These are phyloP conservation scores for Cryptosporidium tyzzeri DNA, from an alignment of 169 alveolate species.

Conservation along the genomic window DNA sequence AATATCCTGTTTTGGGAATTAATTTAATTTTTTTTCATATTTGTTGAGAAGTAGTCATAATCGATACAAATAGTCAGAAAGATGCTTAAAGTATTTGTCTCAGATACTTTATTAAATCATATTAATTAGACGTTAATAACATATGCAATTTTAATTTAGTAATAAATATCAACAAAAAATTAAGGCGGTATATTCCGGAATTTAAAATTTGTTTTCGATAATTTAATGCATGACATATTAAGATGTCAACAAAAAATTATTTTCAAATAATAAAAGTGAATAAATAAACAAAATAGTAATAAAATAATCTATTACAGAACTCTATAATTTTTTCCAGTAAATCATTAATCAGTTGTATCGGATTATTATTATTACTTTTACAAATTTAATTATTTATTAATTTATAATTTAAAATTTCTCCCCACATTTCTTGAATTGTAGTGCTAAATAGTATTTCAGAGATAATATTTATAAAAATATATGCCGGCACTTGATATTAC, in stretches of 20 bases:
- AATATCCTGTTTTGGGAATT: background rate
- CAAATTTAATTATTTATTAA: no score
- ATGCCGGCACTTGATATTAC: constrained; percentile 23
- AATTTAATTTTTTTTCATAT: no score
- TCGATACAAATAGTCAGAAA: background rate
- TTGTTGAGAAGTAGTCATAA: no score
- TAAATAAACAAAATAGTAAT: background rate
- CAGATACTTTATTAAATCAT: background rate
- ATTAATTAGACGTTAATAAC: background rate
- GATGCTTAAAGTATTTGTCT: background rate
- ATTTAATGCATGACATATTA: constrained; percentile 2
- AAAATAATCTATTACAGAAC: no score
- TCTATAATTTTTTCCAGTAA: no score
- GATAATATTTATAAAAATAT: background rate
- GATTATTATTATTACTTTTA: background rate
- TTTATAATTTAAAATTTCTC: background rate
- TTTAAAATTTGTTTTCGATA: background rate
- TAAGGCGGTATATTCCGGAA: background rate
- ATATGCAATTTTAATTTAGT: background rate
- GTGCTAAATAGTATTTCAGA: background rate
- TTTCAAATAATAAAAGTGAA: background rate
- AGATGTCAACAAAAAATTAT: background rate
- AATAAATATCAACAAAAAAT: background rate
- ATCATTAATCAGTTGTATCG: no score
- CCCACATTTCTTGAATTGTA: constrained; percentile 1